These are phyloP conservation scores for Hanseniaspora singularis DNA, from an alignment of 805 yeast species.

Conservation along the genomic window DNA sequence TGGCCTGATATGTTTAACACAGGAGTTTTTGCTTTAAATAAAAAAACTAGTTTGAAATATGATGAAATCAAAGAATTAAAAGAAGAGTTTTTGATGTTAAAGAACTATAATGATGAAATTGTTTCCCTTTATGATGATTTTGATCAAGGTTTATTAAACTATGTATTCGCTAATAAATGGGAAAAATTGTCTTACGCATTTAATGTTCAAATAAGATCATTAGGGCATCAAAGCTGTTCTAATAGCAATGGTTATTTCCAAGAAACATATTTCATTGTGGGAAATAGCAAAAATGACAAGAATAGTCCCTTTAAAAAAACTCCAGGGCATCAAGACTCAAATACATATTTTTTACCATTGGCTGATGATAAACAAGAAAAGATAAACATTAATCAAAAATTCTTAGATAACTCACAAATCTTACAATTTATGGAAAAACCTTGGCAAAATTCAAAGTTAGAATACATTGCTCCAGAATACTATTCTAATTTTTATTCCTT, in stretches of 20 bases:
- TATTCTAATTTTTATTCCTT: background rate
- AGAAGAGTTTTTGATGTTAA: background rate
- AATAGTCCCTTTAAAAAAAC: background rate
- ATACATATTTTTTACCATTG: background rate
- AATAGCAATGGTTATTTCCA: background rate
- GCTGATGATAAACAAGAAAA: background rate
- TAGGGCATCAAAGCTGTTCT: background rate
- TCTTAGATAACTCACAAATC: constrained; percentile 34
- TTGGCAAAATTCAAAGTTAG: constrained; percentile 30
- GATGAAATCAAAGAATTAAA: background rate
- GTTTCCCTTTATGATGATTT: constrained; percentile 64
- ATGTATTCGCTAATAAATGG: constrained; percentile 37
- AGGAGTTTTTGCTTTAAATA: constrained; percentile 50
- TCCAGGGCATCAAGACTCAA: background rate
- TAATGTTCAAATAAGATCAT: constrained; percentile 51
- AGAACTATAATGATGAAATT: background rate
- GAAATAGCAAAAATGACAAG: background rate
- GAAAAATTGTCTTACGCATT: constrained; percentile 61
- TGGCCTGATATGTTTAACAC: constrained; percentile 87
- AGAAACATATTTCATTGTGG: too few relatives aligned
- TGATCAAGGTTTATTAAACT: constrained; percentile 81
- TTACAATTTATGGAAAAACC: constrained; percentile 59
- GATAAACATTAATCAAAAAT: constrained; percentile 37
- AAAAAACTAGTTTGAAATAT: background rate
- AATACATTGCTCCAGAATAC: constrained; percentile 2